Percentiles rank a stretch among this genome's conserved stretches.
phyloP scores from a whole-genome alignment of 2,329 filamentous ascomycete genomes.

The Trichoderma brevicompactum region DNA sequence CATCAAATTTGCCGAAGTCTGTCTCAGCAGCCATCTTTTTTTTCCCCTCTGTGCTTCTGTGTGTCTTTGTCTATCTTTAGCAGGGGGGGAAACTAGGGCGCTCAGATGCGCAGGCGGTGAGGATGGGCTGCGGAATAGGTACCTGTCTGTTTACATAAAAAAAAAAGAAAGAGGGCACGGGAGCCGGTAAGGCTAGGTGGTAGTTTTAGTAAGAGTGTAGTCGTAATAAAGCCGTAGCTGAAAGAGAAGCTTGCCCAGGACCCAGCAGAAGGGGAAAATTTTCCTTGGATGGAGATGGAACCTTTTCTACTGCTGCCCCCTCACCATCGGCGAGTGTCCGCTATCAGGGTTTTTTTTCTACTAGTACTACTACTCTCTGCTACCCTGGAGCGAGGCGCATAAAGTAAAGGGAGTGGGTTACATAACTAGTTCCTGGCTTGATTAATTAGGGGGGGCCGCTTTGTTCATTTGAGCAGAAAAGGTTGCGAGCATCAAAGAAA shows the following conservation, averaged over 20 bases:
- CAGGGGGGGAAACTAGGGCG: neutral
- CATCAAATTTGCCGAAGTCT: slow-evolving; percentile 39
- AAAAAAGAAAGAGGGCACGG: neutral
- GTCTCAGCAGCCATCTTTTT: slow-evolving; percentile 30
- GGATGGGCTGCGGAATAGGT: slow-evolving; percentile 9
- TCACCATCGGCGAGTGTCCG: too few species aligned
- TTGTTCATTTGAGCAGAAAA: neutral
- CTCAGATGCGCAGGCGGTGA: slow-evolving; percentile 19
- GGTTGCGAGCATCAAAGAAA: neutral
- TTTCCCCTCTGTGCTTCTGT: neutral
- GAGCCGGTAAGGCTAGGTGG: neutral
- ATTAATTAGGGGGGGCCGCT: neutral
- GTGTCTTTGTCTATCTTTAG: neutral
- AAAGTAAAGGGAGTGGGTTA: neutral
- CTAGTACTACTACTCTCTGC: neutral
- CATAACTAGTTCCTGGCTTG: slow-evolving; percentile 12
- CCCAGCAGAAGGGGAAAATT: slow-evolving; percentile 15
- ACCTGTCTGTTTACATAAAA: neutral
- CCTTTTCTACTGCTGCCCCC: neutral
- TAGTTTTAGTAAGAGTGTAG: neutral
- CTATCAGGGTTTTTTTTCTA: neutral
- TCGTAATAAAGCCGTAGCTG: slow-evolving; percentile 13
- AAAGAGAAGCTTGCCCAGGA: neutral
- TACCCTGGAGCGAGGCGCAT: slow-evolving; percentile 21
- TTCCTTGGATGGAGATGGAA: slow-evolving; percentile 6